Conservation (phyloP, 768 basidiomycete species). For the Asterophora parasitica region DNA sequence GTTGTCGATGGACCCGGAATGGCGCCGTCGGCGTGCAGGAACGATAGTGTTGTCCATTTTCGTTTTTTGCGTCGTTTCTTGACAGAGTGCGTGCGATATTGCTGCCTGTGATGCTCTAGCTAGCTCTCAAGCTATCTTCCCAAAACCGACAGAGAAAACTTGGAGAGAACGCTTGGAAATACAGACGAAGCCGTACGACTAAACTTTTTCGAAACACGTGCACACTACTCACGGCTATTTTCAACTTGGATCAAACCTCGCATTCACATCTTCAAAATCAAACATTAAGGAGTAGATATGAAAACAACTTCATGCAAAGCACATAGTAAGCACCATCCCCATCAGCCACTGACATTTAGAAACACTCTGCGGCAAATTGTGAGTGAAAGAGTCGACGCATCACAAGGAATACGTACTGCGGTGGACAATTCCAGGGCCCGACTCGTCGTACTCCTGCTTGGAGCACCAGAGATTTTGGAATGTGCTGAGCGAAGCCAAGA, state of each 20-base stretch:
- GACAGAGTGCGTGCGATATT: not conserved
- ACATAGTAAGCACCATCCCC: not conserved
- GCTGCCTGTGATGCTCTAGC: not conserved
- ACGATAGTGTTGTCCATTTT: conserved; percentile 25
- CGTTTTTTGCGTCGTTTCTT: conserved; percentile 3
- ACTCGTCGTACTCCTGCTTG: conserved; percentile 90
- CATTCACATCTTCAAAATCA: conserved; percentile 10
- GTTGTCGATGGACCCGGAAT: conserved; percentile 51
- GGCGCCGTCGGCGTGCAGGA: conserved; percentile 53
- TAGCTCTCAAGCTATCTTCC: not conserved
- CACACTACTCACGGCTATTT: not conserved
- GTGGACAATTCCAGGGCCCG: conserved; percentile 74
- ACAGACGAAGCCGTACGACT: not conserved
- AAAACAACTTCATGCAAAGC: too few species aligned
- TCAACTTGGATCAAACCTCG: too few species aligned
- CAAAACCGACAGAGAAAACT: not conserved
- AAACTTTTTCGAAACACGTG: conserved; percentile 13
- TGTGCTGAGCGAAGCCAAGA: conserved; percentile 83
- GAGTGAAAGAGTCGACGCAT: not conserved
- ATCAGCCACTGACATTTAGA: conserved; percentile 16
- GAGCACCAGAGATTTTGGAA: conserved; percentile 98
- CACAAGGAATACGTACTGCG: conserved; percentile 47
- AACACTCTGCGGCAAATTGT: conserved; percentile 21
- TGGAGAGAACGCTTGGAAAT: conserved; percentile 2
- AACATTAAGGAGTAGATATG: conserved; percentile 9